phyloP scores from a whole-genome alignment of 306 rosid genomes.

The Myrica gale region DNA sequence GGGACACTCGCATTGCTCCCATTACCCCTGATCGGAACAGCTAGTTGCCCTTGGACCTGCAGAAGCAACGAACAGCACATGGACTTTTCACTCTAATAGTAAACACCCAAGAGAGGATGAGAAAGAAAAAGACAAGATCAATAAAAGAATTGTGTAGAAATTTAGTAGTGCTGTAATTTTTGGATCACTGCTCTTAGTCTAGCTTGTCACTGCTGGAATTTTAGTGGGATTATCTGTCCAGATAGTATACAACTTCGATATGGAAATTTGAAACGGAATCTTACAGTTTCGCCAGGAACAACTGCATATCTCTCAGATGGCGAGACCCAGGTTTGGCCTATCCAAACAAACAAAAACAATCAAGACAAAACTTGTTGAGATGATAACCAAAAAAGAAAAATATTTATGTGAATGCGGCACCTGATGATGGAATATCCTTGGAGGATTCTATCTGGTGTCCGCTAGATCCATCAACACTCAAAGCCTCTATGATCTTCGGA shows the following conservation, averaged over 20 bases:
- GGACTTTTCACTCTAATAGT: background rate
- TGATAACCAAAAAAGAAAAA: slow-evolving; percentile 7
- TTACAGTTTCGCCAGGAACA: slow-evolving; percentile 93
- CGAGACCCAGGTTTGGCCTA: slow-evolving; percentile 70
- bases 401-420: slow-evolving; percentile 40
- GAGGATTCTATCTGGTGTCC: slow-evolving; percentile 78
- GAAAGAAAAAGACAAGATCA: too few relatives aligned
- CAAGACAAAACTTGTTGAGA: slow-evolving; percentile 1
- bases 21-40: slow-evolving; percentile 43
- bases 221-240: background rate
- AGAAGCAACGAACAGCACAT: slow-evolving; percentile 28
- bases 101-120: background rate
- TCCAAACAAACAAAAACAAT: background rate
- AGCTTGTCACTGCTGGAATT: background rate
- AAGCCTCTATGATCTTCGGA: slow-evolving; percentile 73
- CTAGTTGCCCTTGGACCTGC: slow-evolving; percentile 60
- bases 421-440: slow-evolving; percentile 61
- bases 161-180: background rate
- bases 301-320: slow-evolving; percentile 85
- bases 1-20: slow-evolving; percentile 78
- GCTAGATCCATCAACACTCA: slow-evolving; percentile 84
- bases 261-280: slow-evolving; percentile 27
- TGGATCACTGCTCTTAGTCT: background rate
- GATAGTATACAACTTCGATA: background rate
- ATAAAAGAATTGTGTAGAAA: background rate